A percentile compares a stretch with the other conserved stretches of the same genome.
phyloP scores from a whole-genome alignment of 2,329 filamentous ascomycete genomes.

The Waltergamsia citrina region DNA sequence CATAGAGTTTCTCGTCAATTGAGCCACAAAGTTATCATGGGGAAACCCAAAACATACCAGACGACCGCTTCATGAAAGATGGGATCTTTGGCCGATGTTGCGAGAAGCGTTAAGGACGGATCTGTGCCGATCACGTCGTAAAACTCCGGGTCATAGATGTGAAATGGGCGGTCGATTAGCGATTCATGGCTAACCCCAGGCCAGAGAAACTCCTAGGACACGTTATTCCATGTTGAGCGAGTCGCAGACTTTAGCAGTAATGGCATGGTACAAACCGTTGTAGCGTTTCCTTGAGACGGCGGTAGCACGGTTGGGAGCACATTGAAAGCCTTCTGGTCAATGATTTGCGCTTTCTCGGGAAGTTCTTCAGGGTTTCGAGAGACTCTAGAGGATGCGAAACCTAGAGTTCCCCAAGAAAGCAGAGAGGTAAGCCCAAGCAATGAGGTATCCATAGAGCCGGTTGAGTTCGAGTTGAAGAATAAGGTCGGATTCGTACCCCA shows the following conservation, averaged over 20 bases:
- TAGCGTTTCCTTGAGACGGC: conserved; percentile 22
- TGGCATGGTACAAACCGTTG: conserved; percentile 16
- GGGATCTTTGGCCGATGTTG: conserved; percentile 30
- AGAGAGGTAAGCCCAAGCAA: too few relatives aligned
- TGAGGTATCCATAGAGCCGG: too few relatives aligned
- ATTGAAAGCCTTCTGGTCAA: conserved; percentile 34
- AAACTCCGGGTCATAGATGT: conserved; percentile 41
- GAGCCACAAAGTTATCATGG: too few relatives aligned
- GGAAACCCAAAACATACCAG: conserved; percentile 24
- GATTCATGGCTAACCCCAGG: conserved; percentile 28
- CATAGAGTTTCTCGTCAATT: background rate
- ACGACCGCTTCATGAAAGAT: conserved; percentile 47
- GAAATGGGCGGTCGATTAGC: conserved; percentile 26
- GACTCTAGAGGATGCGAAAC: too few relatives aligned
- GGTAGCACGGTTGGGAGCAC: conserved; percentile 27
- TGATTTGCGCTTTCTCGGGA: conserved; percentile 32
- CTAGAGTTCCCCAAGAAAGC: too few relatives aligned
- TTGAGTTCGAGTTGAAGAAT: too few relatives aligned
- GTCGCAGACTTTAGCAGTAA: background rate
- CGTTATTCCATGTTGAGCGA: background rate
- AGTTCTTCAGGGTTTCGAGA: too few relatives aligned
- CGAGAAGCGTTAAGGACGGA: conserved; percentile 39
- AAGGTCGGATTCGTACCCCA: too few relatives aligned
- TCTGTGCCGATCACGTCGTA: conserved; percentile 35
- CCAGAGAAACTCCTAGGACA: conserved; percentile 14